phyloP scores from a whole-genome alignment of 2,329 filamentous ascomycete species.

The Colletotrichum sp. region DNA sequence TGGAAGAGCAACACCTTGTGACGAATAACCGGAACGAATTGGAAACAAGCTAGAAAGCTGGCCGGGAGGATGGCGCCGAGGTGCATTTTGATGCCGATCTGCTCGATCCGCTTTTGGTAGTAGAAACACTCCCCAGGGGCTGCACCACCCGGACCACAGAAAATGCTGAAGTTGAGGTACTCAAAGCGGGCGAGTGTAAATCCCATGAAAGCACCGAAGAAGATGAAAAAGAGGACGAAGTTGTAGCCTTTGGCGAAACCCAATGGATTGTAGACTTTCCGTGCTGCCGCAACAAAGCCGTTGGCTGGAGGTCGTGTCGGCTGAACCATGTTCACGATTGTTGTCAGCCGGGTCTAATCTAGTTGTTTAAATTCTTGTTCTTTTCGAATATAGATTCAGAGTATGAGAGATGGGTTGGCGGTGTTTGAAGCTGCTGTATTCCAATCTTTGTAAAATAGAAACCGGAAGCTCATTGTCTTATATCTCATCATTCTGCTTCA shows the following conservation, averaged over 20 bases:
- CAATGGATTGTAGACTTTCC: slow-evolving; percentile 46
- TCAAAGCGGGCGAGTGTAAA: slow-evolving; percentile 53
- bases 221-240: slow-evolving; percentile 58
- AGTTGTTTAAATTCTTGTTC: not conserved
- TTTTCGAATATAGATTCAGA: not conserved
- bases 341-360: not conserved
- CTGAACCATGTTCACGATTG: not conserved
- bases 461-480: not conserved
- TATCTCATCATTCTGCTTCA: not conserved
- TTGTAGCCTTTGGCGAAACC: slow-evolving; percentile 65
- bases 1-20: slow-evolving; percentile 59
- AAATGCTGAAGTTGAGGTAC: slow-evolving; percentile 45
- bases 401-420: not conserved
- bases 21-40: slow-evolving; percentile 53
- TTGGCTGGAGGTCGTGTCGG: slow-evolving; percentile 17
- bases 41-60: slow-evolving; percentile 46
- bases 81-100: slow-evolving; percentile 51
- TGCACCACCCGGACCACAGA: slow-evolving; percentile 29
- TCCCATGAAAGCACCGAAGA: slow-evolving; percentile 48
- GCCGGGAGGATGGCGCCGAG: slow-evolving; percentile 50
- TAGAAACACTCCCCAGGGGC: slow-evolving; percentile 41
- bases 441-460: not conserved
- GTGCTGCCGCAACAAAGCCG: slow-evolving; percentile 23
- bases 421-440: not conserved
- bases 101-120: slow-evolving; percentile 32